Percentiles rank a stretch among this genome's conserved stretches.
phyloP scores from a whole-genome alignment of 176 grass and related monocot species.

The Lolium rigidum region DNA sequence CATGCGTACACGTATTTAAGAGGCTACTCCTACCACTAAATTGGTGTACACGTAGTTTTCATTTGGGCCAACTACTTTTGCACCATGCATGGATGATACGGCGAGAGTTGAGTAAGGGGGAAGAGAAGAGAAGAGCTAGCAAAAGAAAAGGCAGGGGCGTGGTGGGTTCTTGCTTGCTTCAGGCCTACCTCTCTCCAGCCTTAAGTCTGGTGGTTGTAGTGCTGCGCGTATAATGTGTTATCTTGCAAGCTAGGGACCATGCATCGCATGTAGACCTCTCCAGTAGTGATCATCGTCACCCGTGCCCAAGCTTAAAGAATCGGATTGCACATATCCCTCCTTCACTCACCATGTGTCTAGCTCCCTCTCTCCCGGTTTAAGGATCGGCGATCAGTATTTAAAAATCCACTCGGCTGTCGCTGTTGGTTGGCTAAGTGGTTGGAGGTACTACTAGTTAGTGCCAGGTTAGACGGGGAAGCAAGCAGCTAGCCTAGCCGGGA shows the following conservation, averaged over 20 bases:
- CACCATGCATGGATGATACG: conserved; percentile 52
- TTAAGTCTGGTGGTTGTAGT: conserved; percentile 97
- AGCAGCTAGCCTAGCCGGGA: conserved; percentile 18
- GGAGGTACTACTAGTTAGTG: conserved; percentile 49
- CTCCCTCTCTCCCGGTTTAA: conserved; percentile 29
- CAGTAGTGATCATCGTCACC: conserved; percentile 49
- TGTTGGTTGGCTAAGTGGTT: conserved; percentile 56
- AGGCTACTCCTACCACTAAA: neutral
- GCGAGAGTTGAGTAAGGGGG: conserved; percentile 57
- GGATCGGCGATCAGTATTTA: conserved; percentile 14
- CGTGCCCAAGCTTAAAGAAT: conserved; percentile 55
- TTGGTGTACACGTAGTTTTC: conserved; percentile 3
- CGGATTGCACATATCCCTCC: conserved; percentile 30
- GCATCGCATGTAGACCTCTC: conserved; percentile 17
- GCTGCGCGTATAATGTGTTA: conserved; percentile 59
- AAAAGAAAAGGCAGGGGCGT: conserved; percentile 31
- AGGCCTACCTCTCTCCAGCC: conserved; percentile 74
- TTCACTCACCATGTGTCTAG: conserved; percentile 43
- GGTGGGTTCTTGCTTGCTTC: conserved; percentile 78
- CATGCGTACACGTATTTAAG: neutral
- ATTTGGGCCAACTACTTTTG: conserved; percentile 38
- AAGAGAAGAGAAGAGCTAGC: conserved; percentile 49
- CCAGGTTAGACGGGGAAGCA: conserved; percentile 56
- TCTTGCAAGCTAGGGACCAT: conserved; percentile 61
- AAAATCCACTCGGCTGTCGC: conserved; percentile 32